phyloP scores from a whole-genome alignment of 176 grass and related monocot species.

The Echinochloa phyllopogon region DNA sequence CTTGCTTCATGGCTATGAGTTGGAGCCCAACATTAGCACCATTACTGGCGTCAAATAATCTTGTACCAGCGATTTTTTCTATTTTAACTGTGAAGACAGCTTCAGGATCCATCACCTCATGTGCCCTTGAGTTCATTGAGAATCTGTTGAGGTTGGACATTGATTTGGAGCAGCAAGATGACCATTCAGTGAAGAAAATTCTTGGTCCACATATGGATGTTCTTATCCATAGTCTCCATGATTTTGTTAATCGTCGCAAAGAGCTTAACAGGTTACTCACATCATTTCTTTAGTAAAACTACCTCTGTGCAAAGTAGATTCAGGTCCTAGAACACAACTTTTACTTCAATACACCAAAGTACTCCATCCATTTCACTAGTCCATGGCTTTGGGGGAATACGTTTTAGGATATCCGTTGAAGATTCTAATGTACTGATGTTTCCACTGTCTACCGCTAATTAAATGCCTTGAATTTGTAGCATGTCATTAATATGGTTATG shows the following conservation, averaged over 20 bases:
- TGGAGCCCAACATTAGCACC: slow-evolving; percentile 69
- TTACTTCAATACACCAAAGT: background rate
- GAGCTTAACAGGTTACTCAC: slow-evolving; percentile 65
- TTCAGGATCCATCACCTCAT: slow-evolving; percentile 74
- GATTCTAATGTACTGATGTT: background rate
- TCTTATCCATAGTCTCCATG: slow-evolving; percentile 79
- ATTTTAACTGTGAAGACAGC: slow-evolving; percentile 86
- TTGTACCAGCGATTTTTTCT: slow-evolving; percentile 83
- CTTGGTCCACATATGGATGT: slow-evolving; percentile 78
- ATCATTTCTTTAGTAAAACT: slow-evolving; percentile 11
- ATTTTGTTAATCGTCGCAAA: slow-evolving; percentile 77
- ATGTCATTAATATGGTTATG: background rate
- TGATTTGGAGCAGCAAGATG: slow-evolving; percentile 66
- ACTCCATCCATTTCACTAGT: background rate
- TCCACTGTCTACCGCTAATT: background rate
- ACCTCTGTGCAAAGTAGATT: background rate
- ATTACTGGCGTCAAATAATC: slow-evolving; percentile 71
- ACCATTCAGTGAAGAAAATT: slow-evolving; percentile 64
- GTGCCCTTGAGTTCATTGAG: slow-evolving; percentile 80
- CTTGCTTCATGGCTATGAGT: slow-evolving; percentile 91
- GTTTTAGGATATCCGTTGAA: background rate
- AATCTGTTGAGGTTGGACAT: slow-evolving; percentile 87
- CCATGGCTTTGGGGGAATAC: background rate
- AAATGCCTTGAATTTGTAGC: background rate
- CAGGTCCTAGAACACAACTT: background rate